Percentiles rank a stretch among this genome's conserved stretches.
phyloP scores from a whole-genome alignment of 805 yeast genomes.

The Pichia exigua region DNA sequence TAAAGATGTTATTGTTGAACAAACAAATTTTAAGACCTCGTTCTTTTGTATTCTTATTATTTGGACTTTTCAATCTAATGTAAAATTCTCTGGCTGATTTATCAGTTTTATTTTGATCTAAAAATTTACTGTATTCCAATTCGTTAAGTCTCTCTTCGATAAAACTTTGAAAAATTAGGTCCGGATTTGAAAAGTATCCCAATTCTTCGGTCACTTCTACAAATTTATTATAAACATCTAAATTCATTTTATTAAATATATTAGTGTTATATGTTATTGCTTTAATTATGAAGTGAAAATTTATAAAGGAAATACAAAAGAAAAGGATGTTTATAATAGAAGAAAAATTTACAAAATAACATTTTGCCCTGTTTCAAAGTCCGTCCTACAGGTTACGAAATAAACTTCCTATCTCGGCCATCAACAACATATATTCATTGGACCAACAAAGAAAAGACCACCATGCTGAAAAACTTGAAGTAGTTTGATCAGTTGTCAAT shows the following conservation, averaged over 20 bases:
- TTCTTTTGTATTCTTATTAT: background rate
- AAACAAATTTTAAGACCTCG: slow-evolving; percentile 8
- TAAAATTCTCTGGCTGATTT: background rate
- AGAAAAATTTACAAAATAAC: background rate
- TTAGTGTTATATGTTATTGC: background rate
- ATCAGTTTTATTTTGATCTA: background rate
- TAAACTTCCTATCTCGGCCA: slow-evolving; percentile 56
- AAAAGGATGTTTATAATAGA: background rate
- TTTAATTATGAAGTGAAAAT: background rate
- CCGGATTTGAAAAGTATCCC: background rate
- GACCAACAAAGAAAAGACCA: slow-evolving; percentile 72
- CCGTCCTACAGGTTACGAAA: slow-evolving; percentile 18
- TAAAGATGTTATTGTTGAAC: background rate
- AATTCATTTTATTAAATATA: background rate
- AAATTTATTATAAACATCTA: background rate
- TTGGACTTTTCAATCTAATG: slow-evolving; percentile 2
- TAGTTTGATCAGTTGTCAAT: slow-evolving; percentile 47
- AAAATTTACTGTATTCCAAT: too few relatives aligned
- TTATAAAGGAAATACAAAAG: background rate
- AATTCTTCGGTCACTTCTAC: background rate
- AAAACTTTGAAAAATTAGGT: background rate
- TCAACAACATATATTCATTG: slow-evolving; percentile 63
- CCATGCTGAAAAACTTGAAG: slow-evolving; percentile 60
- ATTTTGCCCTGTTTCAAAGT: background rate
- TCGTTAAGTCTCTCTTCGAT: slow-evolving; percentile 1